Evolutionary conservation across 331 rosid species (phyloP).

Genomic region (Malus hybrid): DNA sequence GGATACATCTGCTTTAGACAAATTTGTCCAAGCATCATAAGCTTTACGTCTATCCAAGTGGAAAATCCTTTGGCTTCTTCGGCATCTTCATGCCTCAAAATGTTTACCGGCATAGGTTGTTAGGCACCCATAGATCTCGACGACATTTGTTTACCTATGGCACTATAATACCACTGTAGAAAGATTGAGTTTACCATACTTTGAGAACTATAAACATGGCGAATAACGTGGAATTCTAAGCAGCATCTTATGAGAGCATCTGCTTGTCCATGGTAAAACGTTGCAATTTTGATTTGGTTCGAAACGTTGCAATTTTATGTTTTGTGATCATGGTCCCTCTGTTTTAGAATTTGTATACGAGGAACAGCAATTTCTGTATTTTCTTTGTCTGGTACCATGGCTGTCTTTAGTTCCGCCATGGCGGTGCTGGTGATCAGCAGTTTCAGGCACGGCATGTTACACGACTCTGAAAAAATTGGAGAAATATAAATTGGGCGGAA

Average conservation of each 20-base stretch:
- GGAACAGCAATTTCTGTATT: neutral
- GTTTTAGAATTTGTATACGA: neutral
- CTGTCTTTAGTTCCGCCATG: neutral
- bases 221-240: constrained; percentile 2
- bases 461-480: too few relatives aligned
- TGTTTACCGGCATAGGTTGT: neutral
- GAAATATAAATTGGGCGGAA: neutral
- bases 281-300: neutral
- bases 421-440: too few relatives aligned
- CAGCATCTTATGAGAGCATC: neutral
- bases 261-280: neutral
- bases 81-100: constrained; percentile 15
- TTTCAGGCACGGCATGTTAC: too few relatives aligned
- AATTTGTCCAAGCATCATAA: constrained; percentile 49
- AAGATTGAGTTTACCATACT: neutral
- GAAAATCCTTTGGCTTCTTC: constrained; percentile 1
- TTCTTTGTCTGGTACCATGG: neutral
- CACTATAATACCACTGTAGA: neutral
- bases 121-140: neutral
- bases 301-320: neutral
- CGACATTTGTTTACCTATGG: neutral
- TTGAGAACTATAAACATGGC: neutral
- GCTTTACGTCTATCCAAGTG: neutral
- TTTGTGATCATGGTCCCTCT: neutral
- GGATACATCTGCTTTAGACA: constrained; percentile 70